A percentile compares a stretch with the other conserved stretches of the same genome.
Evolutionary conservation across 2,329 filamentous ascomycete genomes (phyloP).

Genomic region (Atkinsonella texensis): DNA sequence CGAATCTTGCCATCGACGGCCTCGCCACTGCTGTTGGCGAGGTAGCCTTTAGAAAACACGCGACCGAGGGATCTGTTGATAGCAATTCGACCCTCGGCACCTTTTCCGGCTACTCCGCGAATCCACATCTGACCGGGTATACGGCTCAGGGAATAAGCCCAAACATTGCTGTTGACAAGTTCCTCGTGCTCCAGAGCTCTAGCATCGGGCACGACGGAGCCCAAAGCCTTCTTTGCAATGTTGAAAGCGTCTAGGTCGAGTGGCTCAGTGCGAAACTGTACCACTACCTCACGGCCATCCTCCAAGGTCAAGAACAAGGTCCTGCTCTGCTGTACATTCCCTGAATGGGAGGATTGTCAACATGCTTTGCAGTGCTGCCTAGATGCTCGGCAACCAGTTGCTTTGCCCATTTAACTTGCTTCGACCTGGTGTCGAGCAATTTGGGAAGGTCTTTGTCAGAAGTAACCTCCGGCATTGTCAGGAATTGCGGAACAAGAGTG

Average conservation of each 20-base stretch:
- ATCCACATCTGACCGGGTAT: constrained; percentile 1
- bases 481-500: not conserved
- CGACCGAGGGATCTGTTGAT: constrained; percentile 2
- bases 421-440: constrained; percentile 13
- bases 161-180: not conserved
- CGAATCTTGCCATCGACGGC: not conserved
- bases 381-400: constrained; percentile 15
- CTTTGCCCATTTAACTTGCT: constrained; percentile 16
- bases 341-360: constrained; percentile 16
- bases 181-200: constrained; percentile 1
- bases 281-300: not conserved
- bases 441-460: constrained; percentile 12
- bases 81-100: constrained; percentile 1
- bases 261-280: constrained; percentile 3
- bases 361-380: constrained; percentile 11
- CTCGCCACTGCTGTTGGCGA: constrained; percentile 1
- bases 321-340: constrained; percentile 17
- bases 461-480: constrained; percentile 7
- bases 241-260: constrained; percentile 1
- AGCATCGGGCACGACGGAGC: not conserved
- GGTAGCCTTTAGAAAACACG: constrained; percentile 2
- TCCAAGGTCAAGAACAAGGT: constrained; percentile 13
- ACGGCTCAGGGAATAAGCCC: constrained; percentile 2
- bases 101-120: constrained; percentile 1
- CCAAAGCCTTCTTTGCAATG: not conserved